Evolutionary conservation across 108 stramenopile genomes (phyloP).

Genomic region (Skeletonema tropicum): DNA sequence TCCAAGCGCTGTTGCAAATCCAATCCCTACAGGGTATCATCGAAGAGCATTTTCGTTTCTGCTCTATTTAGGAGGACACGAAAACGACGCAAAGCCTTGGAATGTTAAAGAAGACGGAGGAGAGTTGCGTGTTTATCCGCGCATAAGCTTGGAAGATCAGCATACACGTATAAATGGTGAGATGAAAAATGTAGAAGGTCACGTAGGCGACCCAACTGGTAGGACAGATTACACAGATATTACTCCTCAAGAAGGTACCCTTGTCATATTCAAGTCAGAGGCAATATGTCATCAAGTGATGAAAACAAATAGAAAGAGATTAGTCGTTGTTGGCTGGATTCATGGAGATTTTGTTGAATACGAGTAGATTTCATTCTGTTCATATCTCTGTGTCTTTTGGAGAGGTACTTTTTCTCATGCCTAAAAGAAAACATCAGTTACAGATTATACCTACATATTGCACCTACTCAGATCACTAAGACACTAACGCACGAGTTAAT

Average conservation of each 20-base stretch:
- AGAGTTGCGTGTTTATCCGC: slow-evolving; percentile 10
- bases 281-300: slow-evolving; percentile 19
- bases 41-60: slow-evolving; percentile 12
- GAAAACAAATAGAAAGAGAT: slow-evolving; percentile 8
- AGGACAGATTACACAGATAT: slow-evolving; percentile 5
- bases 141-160: slow-evolving; percentile 5
- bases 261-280: slow-evolving; percentile 14
- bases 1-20: too few species aligned
- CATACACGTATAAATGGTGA: not conserved
- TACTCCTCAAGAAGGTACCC: slow-evolving; percentile 6
- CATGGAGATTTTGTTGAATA: slow-evolving; percentile 3
- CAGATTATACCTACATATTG: not conserved
- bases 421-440: not conserved
- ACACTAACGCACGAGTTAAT: not conserved
- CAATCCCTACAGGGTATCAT: not conserved
- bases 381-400: not conserved
- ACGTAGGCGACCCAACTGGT: slow-evolving; percentile 3
- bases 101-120: slow-evolving; percentile 7
- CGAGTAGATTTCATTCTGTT: not conserved
- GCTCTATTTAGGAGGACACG: slow-evolving; percentile 7
- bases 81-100: slow-evolving; percentile 4
- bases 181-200: not conserved
- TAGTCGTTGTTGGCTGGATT: slow-evolving; percentile 10
- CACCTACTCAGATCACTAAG: not conserved
- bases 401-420: not conserved